A percentile compares a stretch with the other conserved stretches of the same genome.
These are phyloP conservation scores for Ilyonectria sp. DNA, from an alignment of 2,329 filamentous ascomycete species.

Conservation along the genomic window DNA sequence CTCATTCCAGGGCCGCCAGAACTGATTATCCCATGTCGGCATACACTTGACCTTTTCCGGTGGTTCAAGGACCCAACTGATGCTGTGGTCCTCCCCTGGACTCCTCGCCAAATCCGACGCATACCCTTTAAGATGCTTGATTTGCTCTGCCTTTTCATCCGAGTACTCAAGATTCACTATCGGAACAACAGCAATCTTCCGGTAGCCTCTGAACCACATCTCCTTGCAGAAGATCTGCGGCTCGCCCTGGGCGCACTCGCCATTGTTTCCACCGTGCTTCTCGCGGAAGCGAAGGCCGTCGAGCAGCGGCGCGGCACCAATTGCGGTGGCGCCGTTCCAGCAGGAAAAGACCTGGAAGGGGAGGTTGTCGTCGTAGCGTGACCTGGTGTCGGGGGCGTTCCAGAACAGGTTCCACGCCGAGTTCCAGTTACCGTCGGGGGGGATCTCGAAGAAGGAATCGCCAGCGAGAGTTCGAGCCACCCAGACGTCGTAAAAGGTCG, in stretches of 20 bases:
- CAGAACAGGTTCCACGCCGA: slow-evolving; percentile 67
- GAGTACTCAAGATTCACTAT: slow-evolving; percentile 70
- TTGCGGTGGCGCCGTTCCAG: slow-evolving; percentile 71
- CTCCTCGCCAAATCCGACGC: slow-evolving; percentile 53
- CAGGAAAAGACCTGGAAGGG: slow-evolving; percentile 74
- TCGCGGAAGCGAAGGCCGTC: slow-evolving; percentile 62
- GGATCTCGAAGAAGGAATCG: slow-evolving; percentile 70
- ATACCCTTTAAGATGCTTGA: slow-evolving; percentile 68
- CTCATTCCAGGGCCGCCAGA: slow-evolving; percentile 57
- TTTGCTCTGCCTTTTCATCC: slow-evolving; percentile 58
- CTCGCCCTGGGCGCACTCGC: slow-evolving; percentile 69
- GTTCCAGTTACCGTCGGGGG: slow-evolving; percentile 64
- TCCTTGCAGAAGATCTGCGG: slow-evolving; percentile 71
- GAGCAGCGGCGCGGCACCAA: slow-evolving; percentile 64
- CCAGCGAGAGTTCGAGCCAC: slow-evolving; percentile 66
- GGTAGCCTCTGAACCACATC: slow-evolving; percentile 64
- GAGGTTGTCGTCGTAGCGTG: slow-evolving; percentile 52
- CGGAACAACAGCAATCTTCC: slow-evolving; percentile 70
- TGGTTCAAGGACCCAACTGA: slow-evolving; percentile 61
- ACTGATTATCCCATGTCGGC: slow-evolving; percentile 58
- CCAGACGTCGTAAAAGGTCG: slow-evolving; percentile 73
- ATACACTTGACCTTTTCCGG: slow-evolving; percentile 66
- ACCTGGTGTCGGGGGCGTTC: slow-evolving; percentile 58
- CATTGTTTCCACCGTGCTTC: slow-evolving; percentile 32
- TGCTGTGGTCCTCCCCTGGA: slow-evolving; percentile 49